A percentile compares a stretch with the other conserved stretches of the same genome.
Evolutionary conservation across 2,329 filamentous ascomycete species (phyloP).

Genomic region (Coccinonectria pachysandricola): DNA sequence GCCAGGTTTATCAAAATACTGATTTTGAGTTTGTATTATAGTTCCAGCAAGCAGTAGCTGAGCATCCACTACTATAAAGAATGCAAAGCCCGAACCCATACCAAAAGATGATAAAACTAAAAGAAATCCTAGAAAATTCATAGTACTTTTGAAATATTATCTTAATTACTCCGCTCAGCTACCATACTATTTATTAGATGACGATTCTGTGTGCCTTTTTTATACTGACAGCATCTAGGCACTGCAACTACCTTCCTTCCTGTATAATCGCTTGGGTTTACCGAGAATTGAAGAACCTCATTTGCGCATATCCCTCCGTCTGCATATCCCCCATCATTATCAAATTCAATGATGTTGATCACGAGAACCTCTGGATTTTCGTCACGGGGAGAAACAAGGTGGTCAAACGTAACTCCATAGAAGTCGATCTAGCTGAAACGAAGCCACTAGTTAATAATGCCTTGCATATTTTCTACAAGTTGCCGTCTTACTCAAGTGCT

Average conservation of each 20-base stretch:
- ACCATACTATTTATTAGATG: conserved; percentile 1
- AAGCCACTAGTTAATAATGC: neutral
- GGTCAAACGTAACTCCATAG: conserved; percentile 32
- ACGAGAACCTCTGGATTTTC: conserved; percentile 29
- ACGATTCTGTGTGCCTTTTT: conserved; percentile 3
- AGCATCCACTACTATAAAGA: no score
- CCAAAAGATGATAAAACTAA: no score
- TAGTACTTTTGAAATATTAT: no score
- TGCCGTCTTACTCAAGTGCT: neutral
- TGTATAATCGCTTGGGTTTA: conserved; percentile 26
- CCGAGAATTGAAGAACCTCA: conserved; percentile 20
- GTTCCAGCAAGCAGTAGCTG: no score
- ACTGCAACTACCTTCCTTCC: conserved; percentile 31
- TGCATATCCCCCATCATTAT: conserved; percentile 18
- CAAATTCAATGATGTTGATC: conserved; percentile 32
- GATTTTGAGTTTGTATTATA: no score
- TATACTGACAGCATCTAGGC: conserved; percentile 27
- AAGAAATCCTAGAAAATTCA: no score
- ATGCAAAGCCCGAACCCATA: no score
- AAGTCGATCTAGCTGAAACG: conserved; percentile 20
- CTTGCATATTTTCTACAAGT: neutral
- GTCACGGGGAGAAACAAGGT: conserved; percentile 26
- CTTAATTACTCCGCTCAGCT: no score
- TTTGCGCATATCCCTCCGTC: conserved; percentile 29
- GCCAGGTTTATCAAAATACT: no score